These are phyloP conservation scores for Zizania latifolia DNA, from an alignment of 176 grass and related monocot species.

Conservation along the genomic window DNA sequence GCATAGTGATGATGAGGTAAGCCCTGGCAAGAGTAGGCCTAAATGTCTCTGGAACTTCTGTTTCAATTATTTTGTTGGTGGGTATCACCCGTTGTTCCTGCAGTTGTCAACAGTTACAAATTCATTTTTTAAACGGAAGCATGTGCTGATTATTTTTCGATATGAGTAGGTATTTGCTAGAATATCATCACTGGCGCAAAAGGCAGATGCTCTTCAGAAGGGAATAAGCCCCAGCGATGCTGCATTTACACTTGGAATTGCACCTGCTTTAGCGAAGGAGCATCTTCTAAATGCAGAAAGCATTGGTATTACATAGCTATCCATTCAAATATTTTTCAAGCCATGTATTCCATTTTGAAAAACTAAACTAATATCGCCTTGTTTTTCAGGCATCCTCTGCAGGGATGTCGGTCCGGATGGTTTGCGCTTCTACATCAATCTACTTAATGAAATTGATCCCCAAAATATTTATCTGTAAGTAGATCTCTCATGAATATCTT, in stretches of 20 bases:
- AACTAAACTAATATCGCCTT: neutral
- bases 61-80: constrained; percentile 1
- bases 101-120: neutral
- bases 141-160: neutral
- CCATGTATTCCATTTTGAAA: constrained; percentile 1
- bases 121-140: neutral
- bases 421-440: constrained; percentile 85
- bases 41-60: neutral
- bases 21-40: neutral
- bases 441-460: constrained; percentile 91
- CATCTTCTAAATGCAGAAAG: constrained; percentile 98
- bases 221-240: constrained; percentile 93
- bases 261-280: constrained; percentile 91
- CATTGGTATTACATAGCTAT: constrained; percentile 44
- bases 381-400: constrained; percentile 69
- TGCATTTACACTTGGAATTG: constrained; percentile 91
- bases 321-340: constrained; percentile 12
- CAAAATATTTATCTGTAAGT: constrained; percentile 84
- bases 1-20: constrained; percentile 96
- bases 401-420: constrained; percentile 91
- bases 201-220: constrained; percentile 69
- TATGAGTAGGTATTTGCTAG: constrained; percentile 77
- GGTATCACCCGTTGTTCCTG: neutral
- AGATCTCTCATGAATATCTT: neutral
- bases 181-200: constrained; percentile 73